Conservation (phyloP, 352 stramenopile genomes). For the Blastocystis sp. region DNA sequence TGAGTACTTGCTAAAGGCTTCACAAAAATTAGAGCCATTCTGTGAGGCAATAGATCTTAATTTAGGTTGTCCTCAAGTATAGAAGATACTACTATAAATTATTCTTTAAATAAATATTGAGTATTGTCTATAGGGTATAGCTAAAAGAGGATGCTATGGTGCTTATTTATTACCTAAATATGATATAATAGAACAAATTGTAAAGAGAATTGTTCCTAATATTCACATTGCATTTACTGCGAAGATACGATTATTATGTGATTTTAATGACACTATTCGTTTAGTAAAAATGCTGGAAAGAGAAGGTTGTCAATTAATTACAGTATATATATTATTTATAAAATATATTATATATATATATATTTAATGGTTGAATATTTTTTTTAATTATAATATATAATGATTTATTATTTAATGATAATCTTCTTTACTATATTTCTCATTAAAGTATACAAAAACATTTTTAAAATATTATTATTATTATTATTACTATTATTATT, state of each 20-base stretch:
- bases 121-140: conserved; percentile 16
- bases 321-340: neutral
- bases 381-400: too few species aligned
- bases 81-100: too few species aligned
- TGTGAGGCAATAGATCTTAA: conserved; percentile 21
- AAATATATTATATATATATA: too few species aligned
- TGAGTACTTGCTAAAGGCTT: conserved; percentile 1
- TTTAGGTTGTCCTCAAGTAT: conserved; percentile 23
- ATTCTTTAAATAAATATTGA: too few species aligned
- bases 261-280: conserved; percentile 11
- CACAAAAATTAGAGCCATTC: neutral
- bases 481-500: too few species aligned
- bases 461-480: too few species aligned
- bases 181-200: conserved; percentile 3
- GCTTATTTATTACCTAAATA: conserved; percentile 17
- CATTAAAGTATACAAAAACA: too few species aligned
- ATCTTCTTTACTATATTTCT: too few species aligned
- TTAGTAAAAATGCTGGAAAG: conserved; percentile 14
- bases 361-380: too few species aligned
- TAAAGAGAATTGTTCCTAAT: conserved; percentile 1
- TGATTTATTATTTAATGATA: too few species aligned
- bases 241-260: conserved; percentile 12
- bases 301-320: conserved; percentile 19
- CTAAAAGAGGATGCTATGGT: conserved; percentile 20
- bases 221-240: conserved; percentile 17